Evolutionary conservation across 129 eudicot genomes (phyloP).

Genomic region (Artemisia annua): DNA sequence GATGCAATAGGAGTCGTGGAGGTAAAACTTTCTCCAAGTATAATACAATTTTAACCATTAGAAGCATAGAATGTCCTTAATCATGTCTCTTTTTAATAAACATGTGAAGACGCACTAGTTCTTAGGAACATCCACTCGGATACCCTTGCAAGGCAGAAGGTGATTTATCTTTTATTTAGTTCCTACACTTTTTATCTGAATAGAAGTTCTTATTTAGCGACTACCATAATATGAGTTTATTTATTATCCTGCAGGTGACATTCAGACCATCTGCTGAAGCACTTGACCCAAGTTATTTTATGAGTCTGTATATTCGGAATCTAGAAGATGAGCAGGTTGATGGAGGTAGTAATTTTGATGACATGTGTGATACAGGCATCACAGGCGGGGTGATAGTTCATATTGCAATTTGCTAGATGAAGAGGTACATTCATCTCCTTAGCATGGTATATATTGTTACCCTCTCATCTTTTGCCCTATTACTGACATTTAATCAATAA

Average conservation of each 20-base stretch:
- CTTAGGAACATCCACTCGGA: constrained; percentile 83
- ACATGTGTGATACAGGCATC: constrained; percentile 78
- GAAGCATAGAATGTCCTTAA: too few species aligned
- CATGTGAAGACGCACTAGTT: constrained; percentile 64
- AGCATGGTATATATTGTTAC: neutral
- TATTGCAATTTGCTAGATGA: constrained; percentile 73
- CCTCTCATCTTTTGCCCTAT: constrained; percentile 12
- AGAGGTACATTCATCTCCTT: constrained; percentile 50
- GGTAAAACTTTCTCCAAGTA: too few species aligned
- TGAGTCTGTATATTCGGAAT: constrained; percentile 98
- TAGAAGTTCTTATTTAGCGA: neutral
- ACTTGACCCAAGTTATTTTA: constrained; percentile 85
- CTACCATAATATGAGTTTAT: neutral
- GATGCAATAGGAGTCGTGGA: too few species aligned
- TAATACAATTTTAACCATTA: too few species aligned
- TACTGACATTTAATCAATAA: neutral
- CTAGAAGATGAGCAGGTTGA: constrained; percentile 82
- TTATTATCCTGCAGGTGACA: constrained; percentile 55
- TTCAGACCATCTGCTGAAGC: constrained; percentile 86
- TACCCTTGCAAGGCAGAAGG: constrained; percentile 96
- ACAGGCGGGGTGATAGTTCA: constrained; percentile 66
- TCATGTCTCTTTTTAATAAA: too few species aligned
- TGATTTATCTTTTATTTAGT: constrained; percentile 15
- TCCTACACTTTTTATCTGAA: neutral
- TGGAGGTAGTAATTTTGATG: constrained; percentile 90